Evolutionary conservation across 768 basidiomycete genomes (phyloP), one percentile per base, ranked within the genome.

Genomic region (Stropharia rugosoannulata): DNA sequence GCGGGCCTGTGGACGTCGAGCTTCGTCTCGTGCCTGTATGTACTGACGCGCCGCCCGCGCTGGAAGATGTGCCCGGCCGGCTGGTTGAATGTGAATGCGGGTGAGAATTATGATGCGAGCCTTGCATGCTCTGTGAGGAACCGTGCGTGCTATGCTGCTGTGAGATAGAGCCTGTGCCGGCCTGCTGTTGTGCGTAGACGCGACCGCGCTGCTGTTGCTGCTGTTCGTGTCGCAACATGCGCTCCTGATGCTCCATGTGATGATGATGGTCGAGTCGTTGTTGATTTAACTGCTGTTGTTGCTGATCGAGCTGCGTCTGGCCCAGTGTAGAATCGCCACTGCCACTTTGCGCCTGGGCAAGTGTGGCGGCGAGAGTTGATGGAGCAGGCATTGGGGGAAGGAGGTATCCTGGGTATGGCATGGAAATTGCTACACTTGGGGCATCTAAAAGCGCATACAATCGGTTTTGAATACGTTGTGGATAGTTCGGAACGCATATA

Each of bases 171-270:
- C 29, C 29, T 32, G 29, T 4, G 9, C 29, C 29, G 29, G 9
- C 29, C 29, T 32, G 29, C 6, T 50, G 54, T 32, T 58, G 54
- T 4, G 49, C 48, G 16, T 57, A 55, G 54, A 55, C 57, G 19
- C 37, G 38, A 16, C 59, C 57, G 18, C 48, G 52, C 27, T 39
- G 5, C 2, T 51, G 42, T 9, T 29, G 42, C 36, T 51, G 56
- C 27, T 55, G 54, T 1, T 48, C 47, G 16, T 44, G 56, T 13
- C 27, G 41, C 46, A 55, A 52, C 48, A 22, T n/a, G 19, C 48
- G 8, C 35, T 49, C 36, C 5, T 56, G 51, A 2, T 37, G 40
- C 40, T 22, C 45, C 25, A 25, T 18, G 49, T 54, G 57, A 19
- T 47, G 51, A 19, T 58, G 51, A 7, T 49, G 52, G 35, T 56